These are phyloP conservation scores for Exobasidium cylindrosporum DNA, from an alignment of 1,284 basidiomycete species.

Conservation along the genomic window DNA sequence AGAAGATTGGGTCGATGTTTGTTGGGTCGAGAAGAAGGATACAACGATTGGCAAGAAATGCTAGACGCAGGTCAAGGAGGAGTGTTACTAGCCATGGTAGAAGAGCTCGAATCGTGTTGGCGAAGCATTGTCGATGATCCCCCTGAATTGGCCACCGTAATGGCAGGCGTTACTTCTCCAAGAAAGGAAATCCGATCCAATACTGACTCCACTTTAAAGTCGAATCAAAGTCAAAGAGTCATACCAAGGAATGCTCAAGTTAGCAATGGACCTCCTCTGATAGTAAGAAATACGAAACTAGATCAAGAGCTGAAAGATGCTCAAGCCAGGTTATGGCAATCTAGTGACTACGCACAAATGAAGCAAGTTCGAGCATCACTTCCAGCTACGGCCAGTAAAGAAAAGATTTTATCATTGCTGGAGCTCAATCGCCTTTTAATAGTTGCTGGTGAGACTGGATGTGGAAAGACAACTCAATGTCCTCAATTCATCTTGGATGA, in stretches of 20 bases:
- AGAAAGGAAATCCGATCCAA: conserved; percentile 9
- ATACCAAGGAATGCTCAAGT: neutral
- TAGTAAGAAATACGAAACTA: conserved; percentile 55
- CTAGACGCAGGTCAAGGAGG: conserved; percentile 68
- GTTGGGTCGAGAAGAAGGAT: conserved; percentile 33
- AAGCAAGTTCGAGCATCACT: conserved; percentile 64
- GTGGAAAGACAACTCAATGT: conserved; percentile 77
- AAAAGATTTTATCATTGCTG: conserved; percentile 60
- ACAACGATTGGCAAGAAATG: conserved; percentile 61
- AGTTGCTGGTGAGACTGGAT: conserved; percentile 62
- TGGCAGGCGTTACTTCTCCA: conserved; percentile 20
- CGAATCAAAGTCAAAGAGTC: neutral
- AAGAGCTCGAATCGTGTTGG: conserved; percentile 64
- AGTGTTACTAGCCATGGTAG: conserved; percentile 72
- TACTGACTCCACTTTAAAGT: conserved; percentile 4
- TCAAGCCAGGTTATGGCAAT: conserved; percentile 73
- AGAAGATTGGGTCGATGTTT: conserved; percentile 57
- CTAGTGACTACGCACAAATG: conserved; percentile 67
- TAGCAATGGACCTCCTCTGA: conserved; percentile 50
- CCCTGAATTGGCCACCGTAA: conserved; percentile 48
- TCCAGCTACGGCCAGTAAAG: conserved; percentile 75
- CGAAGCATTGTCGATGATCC: conserved; percentile 45
- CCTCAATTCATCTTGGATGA: conserved; percentile 78
- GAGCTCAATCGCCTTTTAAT: conserved; percentile 30
- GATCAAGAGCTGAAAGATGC: conserved; percentile 65